Conservation (phyloP, 129 eudicot genomes). For the Cynara cardunculus region DNA sequence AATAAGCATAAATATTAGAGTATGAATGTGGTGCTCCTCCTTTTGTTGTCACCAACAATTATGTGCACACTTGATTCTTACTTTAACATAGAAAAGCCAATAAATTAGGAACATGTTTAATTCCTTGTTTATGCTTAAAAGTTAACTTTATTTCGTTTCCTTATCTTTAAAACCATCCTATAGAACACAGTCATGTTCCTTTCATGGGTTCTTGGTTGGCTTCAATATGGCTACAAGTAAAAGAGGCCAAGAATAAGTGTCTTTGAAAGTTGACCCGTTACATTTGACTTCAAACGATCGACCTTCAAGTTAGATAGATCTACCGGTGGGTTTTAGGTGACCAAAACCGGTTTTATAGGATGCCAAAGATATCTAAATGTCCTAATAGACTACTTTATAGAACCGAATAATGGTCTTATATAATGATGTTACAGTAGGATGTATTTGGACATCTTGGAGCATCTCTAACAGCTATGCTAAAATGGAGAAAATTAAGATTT, state of each 20-base stretch:
- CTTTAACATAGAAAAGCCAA: constrained; percentile 28
- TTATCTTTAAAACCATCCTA: constrained; percentile 14
- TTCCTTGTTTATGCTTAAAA: neutral
- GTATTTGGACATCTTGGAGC: neutral
- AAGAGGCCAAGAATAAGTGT: constrained; percentile 1
- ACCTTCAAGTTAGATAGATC: constrained; percentile 10
- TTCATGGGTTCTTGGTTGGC: constrained; percentile 26
- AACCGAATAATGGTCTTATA: neutral
- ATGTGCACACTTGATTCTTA: constrained; percentile 22
- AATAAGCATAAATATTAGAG: constrained; percentile 17
- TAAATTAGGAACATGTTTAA: constrained; percentile 17
- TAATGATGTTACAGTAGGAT: neutral
- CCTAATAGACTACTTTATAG: neutral
- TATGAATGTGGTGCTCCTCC: constrained; percentile 25
- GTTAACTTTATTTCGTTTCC: constrained; percentile 10
- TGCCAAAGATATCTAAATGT: neutral
- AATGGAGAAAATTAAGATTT: no score
- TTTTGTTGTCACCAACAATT: constrained; percentile 27
- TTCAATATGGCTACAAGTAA: constrained; percentile 13
- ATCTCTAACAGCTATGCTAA: no score
- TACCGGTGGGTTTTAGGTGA: constrained; percentile 14
- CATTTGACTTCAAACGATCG: constrained; percentile 8
- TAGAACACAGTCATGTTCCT: constrained; percentile 20
- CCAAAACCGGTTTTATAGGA: neutral
- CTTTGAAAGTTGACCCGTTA: constrained; percentile 16